Evolutionary conservation across 805 yeast genomes (phyloP), one percentile per base, ranked within the genome.

Genomic region (Candida maesae): DNA sequence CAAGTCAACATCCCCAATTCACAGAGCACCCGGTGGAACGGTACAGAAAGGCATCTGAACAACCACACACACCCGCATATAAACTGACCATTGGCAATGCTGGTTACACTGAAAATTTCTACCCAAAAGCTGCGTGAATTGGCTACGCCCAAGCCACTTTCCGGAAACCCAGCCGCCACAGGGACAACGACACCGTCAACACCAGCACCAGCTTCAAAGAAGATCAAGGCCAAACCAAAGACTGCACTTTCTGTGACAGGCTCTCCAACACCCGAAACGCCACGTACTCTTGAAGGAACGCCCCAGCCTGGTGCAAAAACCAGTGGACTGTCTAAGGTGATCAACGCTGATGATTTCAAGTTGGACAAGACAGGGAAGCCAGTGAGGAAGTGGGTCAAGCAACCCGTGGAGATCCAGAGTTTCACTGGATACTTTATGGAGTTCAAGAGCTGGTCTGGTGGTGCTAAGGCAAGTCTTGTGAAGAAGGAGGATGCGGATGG

Each of bases 341-440:
- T 20, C 8, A 46, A 42, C 17, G 46, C 50, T 6, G 53, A 47
- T n/a, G 51, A 49, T 16, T 41, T 46, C 31, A 46, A 46, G 33
- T 53, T 74, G 21, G 76, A 74, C 45, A 64, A 71, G 16, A 53
- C 66, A 17, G 74, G 74, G 4, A 60, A 53, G 27, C 68, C 69
- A 14, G 65, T 70, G 35, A 59, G 78, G 34, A 61, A 60, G 41
- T 74, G 80, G 80, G 46, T 41, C 9, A 65, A 66, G 44, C 53
- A 58, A 34, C 67, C 68, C 1, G 39, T 72, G 9, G 55, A 56
- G 11, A 52, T 74, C 28, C 66, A 64, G 42, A 63, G 70, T 19
- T 73, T 74, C 45, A 71, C 78, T 0, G 77, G 78, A 5, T 65
- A 61, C 43, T 56, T 52, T 18, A 66, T 66, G 47, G 46, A 55